A percentile compares a stretch with the other conserved stretches of the same genome.
Evolutionary conservation across 2,329 filamentous ascomycete genomes (phyloP).

Genomic region (Aspergillus arachidicola): DNA sequence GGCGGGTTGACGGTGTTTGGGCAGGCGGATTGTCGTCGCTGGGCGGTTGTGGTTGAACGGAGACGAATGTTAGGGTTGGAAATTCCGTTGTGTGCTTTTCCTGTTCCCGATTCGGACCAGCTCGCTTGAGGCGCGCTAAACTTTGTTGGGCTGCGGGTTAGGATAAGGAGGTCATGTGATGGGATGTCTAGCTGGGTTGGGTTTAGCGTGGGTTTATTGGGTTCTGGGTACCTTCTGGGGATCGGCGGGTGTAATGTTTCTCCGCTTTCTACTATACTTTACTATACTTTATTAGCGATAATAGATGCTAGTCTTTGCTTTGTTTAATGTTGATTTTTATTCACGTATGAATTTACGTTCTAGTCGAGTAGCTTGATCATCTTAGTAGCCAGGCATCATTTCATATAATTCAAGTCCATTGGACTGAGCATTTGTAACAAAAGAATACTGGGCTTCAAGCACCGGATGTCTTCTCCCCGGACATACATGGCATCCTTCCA

Average conservation of each 20-base stretch:
- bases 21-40: constrained; percentile 38
- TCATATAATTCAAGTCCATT: too few relatives aligned
- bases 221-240: not conserved
- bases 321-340: too few relatives aligned
- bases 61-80: constrained; percentile 33
- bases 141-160: constrained; percentile 17
- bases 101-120: constrained; percentile 28
- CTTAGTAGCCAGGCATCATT: too few relatives aligned
- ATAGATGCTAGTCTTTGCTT: not conserved
- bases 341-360: too few relatives aligned
- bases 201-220: constrained; percentile 3
- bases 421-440: too few relatives aligned
- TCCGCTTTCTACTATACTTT: constrained; percentile 6
- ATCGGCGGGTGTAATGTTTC: constrained; percentile 10
- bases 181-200: not conserved
- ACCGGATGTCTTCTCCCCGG: too few relatives aligned
- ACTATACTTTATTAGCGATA: too few relatives aligned
- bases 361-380: too few relatives aligned
- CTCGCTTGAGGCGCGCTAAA: constrained; percentile 36
- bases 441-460: too few relatives aligned
- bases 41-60: constrained; percentile 34
- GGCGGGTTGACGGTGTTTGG: constrained; percentile 38
- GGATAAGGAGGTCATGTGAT: constrained; percentile 17
- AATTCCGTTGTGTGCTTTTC: constrained; percentile 38
- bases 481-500: too few relatives aligned